Evolutionary conservation across 257 asterid species (phyloP).

Genomic region (Petrea volubilis): DNA sequence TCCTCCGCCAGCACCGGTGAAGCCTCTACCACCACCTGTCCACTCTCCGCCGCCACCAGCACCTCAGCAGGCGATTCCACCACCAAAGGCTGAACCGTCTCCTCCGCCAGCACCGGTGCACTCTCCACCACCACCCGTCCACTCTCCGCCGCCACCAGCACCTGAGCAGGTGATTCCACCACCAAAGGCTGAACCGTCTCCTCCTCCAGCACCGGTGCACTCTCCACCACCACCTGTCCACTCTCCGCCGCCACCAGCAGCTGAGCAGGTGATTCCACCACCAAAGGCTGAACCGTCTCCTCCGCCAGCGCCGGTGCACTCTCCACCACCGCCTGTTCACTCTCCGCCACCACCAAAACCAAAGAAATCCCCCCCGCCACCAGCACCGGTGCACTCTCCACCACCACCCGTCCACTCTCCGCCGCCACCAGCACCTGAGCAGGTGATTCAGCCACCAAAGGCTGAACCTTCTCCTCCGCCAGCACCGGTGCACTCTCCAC

Average conservation of each 20-base stretch:
- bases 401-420: background rate
- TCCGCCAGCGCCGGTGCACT: background rate
- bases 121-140: constrained; percentile 30
- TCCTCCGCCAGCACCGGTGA: constrained; percentile 41
- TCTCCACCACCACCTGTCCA: constrained; percentile 12
- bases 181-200: constrained; percentile 49
- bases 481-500: constrained; percentile 14
- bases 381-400: background rate
- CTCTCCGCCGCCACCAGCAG: constrained; percentile 13
- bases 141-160: constrained; percentile 47
- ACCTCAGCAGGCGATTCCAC: background rate
- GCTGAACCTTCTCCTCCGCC: background rate
- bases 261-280: background rate
- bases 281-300: background rate
- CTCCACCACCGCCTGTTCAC: constrained; percentile 15
- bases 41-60: background rate
- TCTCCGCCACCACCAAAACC: constrained; percentile 11
- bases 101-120: constrained; percentile 1
- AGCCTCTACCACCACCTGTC: constrained; percentile 6
- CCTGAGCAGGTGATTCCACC: too few relatives aligned
- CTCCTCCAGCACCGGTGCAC: constrained; percentile 35
- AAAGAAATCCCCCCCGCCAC: background rate
- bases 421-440: background rate
- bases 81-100: constrained; percentile 7
- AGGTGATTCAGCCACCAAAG: background rate